Base-by-base conservation (phyloP, 1,284 basidiomycete genomes). In the Austropuccinia psidii region DNA sequence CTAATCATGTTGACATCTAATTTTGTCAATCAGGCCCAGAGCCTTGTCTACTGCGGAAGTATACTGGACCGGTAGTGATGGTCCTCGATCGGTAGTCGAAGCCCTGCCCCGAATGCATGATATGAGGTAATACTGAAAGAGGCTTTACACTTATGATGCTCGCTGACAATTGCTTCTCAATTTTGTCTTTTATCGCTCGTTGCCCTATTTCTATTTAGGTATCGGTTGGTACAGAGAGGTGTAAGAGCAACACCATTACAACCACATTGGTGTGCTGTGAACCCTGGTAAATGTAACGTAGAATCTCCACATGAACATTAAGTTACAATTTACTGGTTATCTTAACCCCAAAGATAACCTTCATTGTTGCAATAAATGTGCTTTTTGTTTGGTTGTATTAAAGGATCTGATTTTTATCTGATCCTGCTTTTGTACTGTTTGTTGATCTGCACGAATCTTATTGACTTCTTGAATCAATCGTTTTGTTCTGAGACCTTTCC, bases 71-170 rank as follows among this genome's bases (percentile, higher is more conserved):
- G 89, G 91, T 0, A 83, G 84, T 0, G 37, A 45, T n/a, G 31
- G 39, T 11, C 41, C 61, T 5, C 11, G 61, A 21, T 64, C 61
- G 17, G 82, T 85, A 31, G 82, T 80, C 1, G 82, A 86, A 35
- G 91, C 91, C 0, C 81, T 93, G 27, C 85, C 87, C 24, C 85
- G 91, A 50, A 83, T 95, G 76, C 88, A 93, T 77, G 90, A 92
- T 76, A 78, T 89, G 24, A 77, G 84, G 37, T 90, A 85, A 80
- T n/a, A n/a, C n/a, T n/a, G n/a, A n/a, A n/a, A n/a, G n/a, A n/a
- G n/a, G n/a, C n/a, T n/a, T n/a, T n/a, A 19, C 24, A 6, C 54
- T 15, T 15, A 55, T 68, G 19, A 37, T 50, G 35, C 1, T 43
- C 1, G 13, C 15, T 4, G 17, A 1, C 7, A 8, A 5, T 2